These are phyloP conservation scores for Yamadazyma friedrichii DNA, from an alignment of 1,139 yeast genomes.

Conservation along the genomic window DNA sequence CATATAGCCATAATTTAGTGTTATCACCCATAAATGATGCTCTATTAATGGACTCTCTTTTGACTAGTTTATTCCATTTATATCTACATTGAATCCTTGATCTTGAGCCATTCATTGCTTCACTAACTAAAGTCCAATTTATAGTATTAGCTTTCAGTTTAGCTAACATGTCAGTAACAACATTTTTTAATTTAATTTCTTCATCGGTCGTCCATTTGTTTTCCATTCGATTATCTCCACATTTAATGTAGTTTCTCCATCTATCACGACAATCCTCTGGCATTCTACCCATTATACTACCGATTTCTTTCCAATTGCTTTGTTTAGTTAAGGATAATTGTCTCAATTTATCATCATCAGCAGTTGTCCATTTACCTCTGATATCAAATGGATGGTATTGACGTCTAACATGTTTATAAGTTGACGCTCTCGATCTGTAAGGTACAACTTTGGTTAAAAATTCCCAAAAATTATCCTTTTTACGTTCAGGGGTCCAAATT, in stretches of 20 bases:
- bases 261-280: conserved; percentile 97
- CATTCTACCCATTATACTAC: conserved; percentile 80
- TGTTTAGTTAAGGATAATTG: conserved; percentile 63
- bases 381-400: conserved; percentile 83
- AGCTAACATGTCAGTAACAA: conserved; percentile 47
- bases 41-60: conserved; percentile 54
- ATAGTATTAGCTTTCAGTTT: conserved; percentile 34
- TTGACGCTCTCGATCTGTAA: conserved; percentile 79
- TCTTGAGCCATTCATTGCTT: conserved; percentile 82
- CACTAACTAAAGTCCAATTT: conserved; percentile 91
- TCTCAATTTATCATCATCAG: conserved; percentile 69
- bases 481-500: conserved; percentile 83
- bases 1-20: conserved; percentile 59
- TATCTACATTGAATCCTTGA: conserved; percentile 93
- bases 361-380: conserved; percentile 85
- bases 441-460: conserved; percentile 74
- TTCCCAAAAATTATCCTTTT: conserved; percentile 90
- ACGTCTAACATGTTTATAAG: conserved; percentile 89
- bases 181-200: conserved; percentile 57
- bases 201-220: conserved; percentile 81
- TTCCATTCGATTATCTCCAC: conserved; percentile 71
- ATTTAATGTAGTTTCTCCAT: conserved; percentile 92
- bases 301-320: conserved; percentile 86
- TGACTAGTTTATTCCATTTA: conserved; percentile 83
- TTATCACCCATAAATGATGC: conserved; percentile 48